phyloP scores from a whole-genome alignment of 768 basidiomycete genomes.

The Phaeotremella skinneri region DNA sequence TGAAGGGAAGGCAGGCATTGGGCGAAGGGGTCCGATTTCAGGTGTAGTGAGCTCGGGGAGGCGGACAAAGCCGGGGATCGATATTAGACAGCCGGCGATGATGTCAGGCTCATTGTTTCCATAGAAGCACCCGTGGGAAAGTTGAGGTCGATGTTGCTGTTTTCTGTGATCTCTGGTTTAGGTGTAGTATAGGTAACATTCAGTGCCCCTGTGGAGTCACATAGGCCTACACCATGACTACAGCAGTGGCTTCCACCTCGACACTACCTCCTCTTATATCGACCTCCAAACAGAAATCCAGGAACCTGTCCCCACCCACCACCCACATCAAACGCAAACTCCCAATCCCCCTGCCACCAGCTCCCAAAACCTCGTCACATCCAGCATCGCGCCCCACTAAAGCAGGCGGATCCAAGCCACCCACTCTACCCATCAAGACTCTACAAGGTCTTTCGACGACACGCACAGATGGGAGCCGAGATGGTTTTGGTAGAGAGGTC shows the following conservation, averaged over 20 bases:
- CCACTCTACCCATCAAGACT: constrained; percentile 32
- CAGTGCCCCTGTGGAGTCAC: too few species aligned
- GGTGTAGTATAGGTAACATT: too few species aligned
- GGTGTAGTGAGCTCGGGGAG: too few species aligned
- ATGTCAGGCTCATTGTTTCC: neutral
- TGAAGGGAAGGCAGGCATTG: too few species aligned
- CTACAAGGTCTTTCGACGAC: constrained; percentile 33
- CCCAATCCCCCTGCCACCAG: constrained; percentile 18
- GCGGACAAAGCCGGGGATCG: too few species aligned
- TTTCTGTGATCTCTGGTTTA: neutral
- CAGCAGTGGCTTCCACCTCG: constrained; percentile 4
- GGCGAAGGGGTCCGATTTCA: too few species aligned
- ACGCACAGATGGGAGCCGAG: constrained; percentile 36
- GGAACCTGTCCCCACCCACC: constrained; percentile 12
- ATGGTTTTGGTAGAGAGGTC: constrained; percentile 44
- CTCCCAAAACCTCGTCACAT: constrained; percentile 15
- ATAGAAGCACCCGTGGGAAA: neutral
- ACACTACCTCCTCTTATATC: constrained; percentile 5
- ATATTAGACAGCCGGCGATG: neutral
- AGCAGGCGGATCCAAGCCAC: neutral
- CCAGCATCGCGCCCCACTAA: neutral
- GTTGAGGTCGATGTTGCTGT: neutral
- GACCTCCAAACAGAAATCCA: neutral
- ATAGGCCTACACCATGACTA: too few species aligned
- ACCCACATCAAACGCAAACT: constrained; percentile 18